These are phyloP conservation scores for Claviceps quebecensis DNA, from an alignment of 2,329 filamentous ascomycete genomes.

Conservation along the genomic window DNA sequence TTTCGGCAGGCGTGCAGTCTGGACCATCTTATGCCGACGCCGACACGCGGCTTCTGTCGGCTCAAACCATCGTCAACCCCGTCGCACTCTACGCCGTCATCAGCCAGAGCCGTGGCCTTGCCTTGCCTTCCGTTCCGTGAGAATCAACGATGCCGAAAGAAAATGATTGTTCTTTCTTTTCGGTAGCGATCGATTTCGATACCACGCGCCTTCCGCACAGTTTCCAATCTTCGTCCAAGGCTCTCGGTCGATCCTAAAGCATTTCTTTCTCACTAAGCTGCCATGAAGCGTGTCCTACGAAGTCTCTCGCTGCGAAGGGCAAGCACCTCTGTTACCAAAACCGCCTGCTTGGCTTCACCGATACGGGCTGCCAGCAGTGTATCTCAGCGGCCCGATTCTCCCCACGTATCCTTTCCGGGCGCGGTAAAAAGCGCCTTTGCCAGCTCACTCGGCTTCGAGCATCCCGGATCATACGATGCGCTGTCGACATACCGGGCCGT, in stretches of 20 bases:
- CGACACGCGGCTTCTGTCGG: conserved; percentile 19
- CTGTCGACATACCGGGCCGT: conserved; percentile 88
- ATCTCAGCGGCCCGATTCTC: conserved; percentile 41
- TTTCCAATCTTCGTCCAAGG: too few species aligned
- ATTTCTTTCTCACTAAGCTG: not conserved
- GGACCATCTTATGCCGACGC: not conserved
- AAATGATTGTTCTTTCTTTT: not conserved
- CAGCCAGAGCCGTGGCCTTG: conserved; percentile 1
- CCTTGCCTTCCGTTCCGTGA: conserved; percentile 1
- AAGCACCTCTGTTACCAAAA: conserved; percentile 9
- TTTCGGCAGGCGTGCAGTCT: too few species aligned
- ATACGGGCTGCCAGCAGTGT: conserved; percentile 32
- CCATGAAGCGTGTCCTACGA: conserved; percentile 22
- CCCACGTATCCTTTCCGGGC: conserved; percentile 68
- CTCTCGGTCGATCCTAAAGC: not conserved
- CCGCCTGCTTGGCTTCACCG: conserved; percentile 10
- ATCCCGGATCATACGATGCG: conserved; percentile 55
- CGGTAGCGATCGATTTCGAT: not conserved
- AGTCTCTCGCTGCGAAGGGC: conserved; percentile 16
- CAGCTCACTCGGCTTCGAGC: conserved; percentile 60
- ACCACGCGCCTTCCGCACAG: not conserved
- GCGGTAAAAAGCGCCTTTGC: conserved; percentile 91
- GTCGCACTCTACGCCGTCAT: conserved; percentile 3
- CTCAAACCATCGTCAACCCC: conserved; percentile 13
- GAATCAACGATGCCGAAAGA: not conserved